Percentiles rank a stretch among this genome's conserved stretches.
Conservation (phyloP, 2,329 filamentous ascomycete species). For the Blastomyces parvus region DNA sequence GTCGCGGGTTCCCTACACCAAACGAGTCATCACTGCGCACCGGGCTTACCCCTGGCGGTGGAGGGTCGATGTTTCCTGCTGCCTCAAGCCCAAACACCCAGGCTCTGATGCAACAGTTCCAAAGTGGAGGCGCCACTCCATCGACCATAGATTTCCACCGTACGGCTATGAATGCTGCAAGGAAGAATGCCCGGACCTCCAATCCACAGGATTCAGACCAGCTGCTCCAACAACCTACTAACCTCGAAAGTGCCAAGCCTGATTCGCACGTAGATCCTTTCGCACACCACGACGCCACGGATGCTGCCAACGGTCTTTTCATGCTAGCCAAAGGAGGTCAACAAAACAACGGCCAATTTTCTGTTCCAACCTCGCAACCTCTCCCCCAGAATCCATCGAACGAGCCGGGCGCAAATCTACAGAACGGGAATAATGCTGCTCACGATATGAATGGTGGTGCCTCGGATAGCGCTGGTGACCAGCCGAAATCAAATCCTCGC, state of each 20-base stretch:
- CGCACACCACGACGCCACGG: slow-evolving; percentile 80
- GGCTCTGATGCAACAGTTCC: slow-evolving; percentile 67
- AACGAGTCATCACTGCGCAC: slow-evolving; percentile 92
- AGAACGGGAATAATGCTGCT: slow-evolving; percentile 46
- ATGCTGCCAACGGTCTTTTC: slow-evolving; percentile 88
- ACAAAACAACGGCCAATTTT: slow-evolving; percentile 47
- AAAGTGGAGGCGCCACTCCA: slow-evolving; percentile 75
- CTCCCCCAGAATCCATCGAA: slow-evolving; percentile 6
- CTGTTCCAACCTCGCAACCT: slow-evolving; percentile 26
- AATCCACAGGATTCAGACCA: slow-evolving; percentile 35
- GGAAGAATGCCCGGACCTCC: slow-evolving; percentile 43
- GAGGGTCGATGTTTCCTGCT: slow-evolving; percentile 90
- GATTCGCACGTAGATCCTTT: slow-evolving; percentile 55
- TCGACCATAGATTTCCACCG: slow-evolving; percentile 90
- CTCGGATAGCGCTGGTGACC: slow-evolving; percentile 63
- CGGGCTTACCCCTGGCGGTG: slow-evolving; percentile 85
- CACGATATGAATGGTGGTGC: slow-evolving; percentile 56
- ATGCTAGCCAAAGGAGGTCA: slow-evolving; percentile 65
- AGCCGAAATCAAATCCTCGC: slow-evolving; percentile 54
- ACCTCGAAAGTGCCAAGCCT: slow-evolving; percentile 41
- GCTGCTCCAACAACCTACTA: slow-evolving; percentile 26
- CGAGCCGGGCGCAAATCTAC: slow-evolving; percentile 18
- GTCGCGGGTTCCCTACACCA: slow-evolving; percentile 81
- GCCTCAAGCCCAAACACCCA: slow-evolving; percentile 79
- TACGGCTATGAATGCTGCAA: slow-evolving; percentile 73